Evolutionary conservation across 495 filamentous ascomycete genomes (phyloP).

Genomic region (Penicillium mononematosum): DNA sequence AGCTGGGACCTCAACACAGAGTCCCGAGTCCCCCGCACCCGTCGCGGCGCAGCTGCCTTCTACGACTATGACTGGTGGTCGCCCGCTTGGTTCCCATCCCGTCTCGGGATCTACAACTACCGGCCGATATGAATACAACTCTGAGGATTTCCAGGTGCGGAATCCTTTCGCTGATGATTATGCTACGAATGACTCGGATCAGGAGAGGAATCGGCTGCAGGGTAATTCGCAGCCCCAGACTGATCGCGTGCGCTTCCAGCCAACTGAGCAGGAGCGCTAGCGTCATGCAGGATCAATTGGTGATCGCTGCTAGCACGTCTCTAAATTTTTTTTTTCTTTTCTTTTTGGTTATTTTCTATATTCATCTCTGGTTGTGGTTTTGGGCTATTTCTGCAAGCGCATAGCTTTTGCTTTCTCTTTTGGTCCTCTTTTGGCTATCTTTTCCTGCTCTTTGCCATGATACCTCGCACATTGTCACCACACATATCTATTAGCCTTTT

Average conservation of each 20-base stretch:
- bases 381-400: constrained; percentile 6
- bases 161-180: constrained; percentile 47
- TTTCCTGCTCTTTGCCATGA: constrained; percentile 8
- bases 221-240: not conserved
- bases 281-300: not conserved
- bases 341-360: not conserved
- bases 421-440: not conserved
- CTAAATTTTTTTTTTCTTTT: not conserved
- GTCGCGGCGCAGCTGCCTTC: constrained; percentile 12
- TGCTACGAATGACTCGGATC: constrained; percentile 22
- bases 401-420: not conserved
- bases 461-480: constrained; percentile 16
- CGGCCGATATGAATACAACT: constrained; percentile 40
- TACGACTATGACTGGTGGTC: constrained; percentile 16
- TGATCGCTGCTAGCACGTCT: not conserved
- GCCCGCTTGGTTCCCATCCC: constrained; percentile 1
- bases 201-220: constrained; percentile 13
- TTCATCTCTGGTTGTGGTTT: not conserved
- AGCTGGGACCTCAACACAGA: not conserved
- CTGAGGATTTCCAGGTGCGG: constrained; percentile 46
- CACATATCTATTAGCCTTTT: not conserved
- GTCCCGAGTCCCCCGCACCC: constrained; percentile 4
- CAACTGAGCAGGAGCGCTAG: constrained; percentile 23
- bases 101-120: not conserved
- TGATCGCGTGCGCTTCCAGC: constrained; percentile 11